Conservation (phyloP, 1,139 yeast species). For the Sugiyamaella paludigena region DNA sequence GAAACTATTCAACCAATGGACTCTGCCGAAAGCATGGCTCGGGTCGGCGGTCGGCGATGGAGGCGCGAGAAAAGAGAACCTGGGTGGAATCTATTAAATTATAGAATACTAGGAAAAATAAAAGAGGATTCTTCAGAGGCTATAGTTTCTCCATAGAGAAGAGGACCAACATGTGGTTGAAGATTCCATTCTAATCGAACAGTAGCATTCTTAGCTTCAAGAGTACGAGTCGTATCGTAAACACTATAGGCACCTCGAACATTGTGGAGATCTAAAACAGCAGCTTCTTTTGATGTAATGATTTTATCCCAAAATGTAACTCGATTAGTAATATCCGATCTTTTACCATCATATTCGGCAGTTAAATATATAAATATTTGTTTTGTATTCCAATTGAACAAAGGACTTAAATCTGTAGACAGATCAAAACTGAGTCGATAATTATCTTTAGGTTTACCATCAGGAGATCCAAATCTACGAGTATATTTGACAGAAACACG, state of each 20-base stretch:
- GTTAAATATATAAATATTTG: conserved; percentile 88
- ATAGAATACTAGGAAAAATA: conserved; percentile 23
- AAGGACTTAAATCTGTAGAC: conserved; percentile 61
- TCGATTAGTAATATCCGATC: conserved; percentile 47
- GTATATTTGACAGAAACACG: conserved; percentile 47
- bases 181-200: conserved; percentile 84
- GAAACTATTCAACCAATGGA: no score
- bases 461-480: conserved; percentile 68
- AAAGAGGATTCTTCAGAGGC: conserved; percentile 37
- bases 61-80: no score
- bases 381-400: conserved; percentile 96
- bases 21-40: no score
- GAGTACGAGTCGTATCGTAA: conserved; percentile 76
- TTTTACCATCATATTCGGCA: conserved; percentile 76
- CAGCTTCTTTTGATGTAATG: conserved; percentile 56
- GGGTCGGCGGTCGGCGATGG: background rate
- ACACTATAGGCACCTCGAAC: conserved; percentile 75
- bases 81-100: background rate
- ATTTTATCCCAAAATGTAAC: conserved; percentile 93
- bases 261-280: conserved; percentile 51
- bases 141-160: conserved; percentile 63
- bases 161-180: conserved; percentile 86
- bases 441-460: conserved; percentile 77
- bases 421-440: conserved; percentile 70
- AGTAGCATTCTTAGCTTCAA: conserved; percentile 63